Evolutionary conservation across 371 early-diverging fungal species (phyloP), one percentile per base, ranked within the genome.

Genomic region (Lichtheimia hyalospora): DNA sequence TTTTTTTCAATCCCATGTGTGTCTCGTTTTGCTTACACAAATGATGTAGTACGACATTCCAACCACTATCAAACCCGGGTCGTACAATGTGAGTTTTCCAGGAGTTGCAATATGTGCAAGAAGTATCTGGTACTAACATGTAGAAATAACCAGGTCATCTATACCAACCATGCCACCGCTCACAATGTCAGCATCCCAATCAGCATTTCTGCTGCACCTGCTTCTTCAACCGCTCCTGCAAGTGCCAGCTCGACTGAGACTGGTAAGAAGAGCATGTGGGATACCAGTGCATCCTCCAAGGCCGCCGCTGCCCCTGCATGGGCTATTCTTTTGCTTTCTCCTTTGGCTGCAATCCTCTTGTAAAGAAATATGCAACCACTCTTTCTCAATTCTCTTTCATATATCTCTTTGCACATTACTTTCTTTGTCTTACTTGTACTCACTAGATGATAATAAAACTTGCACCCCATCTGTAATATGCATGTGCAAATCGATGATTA

Each of bases 41-140:
- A 25, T 42, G 54, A 56, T 54, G 41, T 60, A 74, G 74, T 74
- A 70, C 54, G 53, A 63, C 28, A 68, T 74, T 50, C 74, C 74
- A 16, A 27, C 46, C 34, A 70, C 55, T 13, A 68, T 66, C 43
- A 54, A 62, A 8, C 58, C 74, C 39, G 74, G 74, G 15, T 34
- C 52, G 12, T 73, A 73, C 52, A 62, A 68, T 27, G 68, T 61
- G 53, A 39, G 58, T 55, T 0, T 46, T 42, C n/a, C 3, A 40
- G n/a, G 18, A 8, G 40, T 25, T 20, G 12, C 21, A 7, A 34
- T 15, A 6, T 7, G 28, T 27, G 28, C 21, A 43, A 20, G 16
- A 53, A 15, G 5, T 13, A 8, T 21, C 15, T 48, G 39, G 6
- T 40, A 34, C 24, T 40, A 3, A 48, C 40, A 14, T 49, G 23